These are phyloP conservation scores for Spizellomyces sp. DNA, from an alignment of 192 early-diverging fungal genomes.

Conservation along the genomic window DNA sequence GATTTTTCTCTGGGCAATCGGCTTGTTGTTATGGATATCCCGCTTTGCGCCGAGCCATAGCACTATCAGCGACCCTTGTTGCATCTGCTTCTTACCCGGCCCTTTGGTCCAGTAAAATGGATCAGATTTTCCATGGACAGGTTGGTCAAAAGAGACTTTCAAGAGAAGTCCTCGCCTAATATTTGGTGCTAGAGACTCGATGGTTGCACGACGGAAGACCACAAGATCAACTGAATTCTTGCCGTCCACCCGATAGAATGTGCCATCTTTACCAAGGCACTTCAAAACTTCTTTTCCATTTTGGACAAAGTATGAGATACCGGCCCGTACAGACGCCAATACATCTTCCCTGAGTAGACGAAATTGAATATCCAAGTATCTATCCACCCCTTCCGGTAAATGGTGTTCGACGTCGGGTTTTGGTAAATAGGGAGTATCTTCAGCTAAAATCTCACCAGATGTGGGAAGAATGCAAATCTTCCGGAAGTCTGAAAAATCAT, in stretches of 20 bases:
- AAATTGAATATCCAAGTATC: slow-evolving; percentile 61
- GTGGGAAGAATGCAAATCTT: slow-evolving; percentile 59
- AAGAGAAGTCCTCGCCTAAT: too few relatives aligned
- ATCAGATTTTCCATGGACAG: too few relatives aligned
- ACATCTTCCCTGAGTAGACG: slow-evolving; percentile 63
- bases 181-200: too few relatives aligned
- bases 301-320: slow-evolving; percentile 46
- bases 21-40: too few relatives aligned
- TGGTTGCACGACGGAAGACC: slow-evolving; percentile 2
- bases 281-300: slow-evolving; percentile 13
- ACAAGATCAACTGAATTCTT: slow-evolving; percentile 15
- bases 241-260: slow-evolving; percentile 5
- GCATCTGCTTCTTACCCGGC: too few relatives aligned
- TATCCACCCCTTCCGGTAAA: slow-evolving; percentile 42
- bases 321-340: slow-evolving; percentile 43
- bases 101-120: too few relatives aligned
- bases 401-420: slow-evolving; percentile 34
- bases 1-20: too few relatives aligned
- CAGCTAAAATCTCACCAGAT: slow-evolving; percentile 46
- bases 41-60: too few relatives aligned
- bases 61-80: too few relatives aligned
- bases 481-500: slow-evolving; percentile 48
- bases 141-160: too few relatives aligned
- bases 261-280: not conserved
- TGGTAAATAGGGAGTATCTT: slow-evolving; percentile 50